These are phyloP conservation scores for Chlamydomonas incerta DNA, from an alignment of 139 green algal genomes.

Conservation along the genomic window DNA sequence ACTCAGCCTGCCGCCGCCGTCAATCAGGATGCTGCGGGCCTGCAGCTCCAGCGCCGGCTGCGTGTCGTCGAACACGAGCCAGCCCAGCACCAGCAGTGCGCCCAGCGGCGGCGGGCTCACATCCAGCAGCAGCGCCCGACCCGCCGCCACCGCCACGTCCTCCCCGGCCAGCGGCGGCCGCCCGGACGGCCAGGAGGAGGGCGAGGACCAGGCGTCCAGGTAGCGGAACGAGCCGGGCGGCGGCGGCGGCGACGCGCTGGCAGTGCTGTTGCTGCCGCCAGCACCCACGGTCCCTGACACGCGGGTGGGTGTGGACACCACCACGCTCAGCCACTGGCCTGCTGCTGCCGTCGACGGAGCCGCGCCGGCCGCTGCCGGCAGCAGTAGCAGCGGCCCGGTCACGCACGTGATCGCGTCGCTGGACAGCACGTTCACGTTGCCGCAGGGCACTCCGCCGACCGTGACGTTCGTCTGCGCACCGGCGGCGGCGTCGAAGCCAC, in stretches of 20 bases:
- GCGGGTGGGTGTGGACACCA: no score
- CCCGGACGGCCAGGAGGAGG: slow-evolving; percentile 52
- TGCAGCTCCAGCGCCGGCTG: background rate
- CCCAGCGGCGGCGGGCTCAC: slow-evolving; percentile 43
- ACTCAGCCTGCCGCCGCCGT: slow-evolving; percentile 22
- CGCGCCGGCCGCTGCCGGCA: no score
- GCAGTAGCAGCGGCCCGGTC: background rate
- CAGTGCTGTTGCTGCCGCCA: background rate
- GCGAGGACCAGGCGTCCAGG: slow-evolving; percentile 36
- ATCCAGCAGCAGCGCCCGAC: slow-evolving; percentile 56
- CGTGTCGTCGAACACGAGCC: slow-evolving; percentile 7
- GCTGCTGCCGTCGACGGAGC: background rate
- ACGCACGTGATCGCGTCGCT: background rate
- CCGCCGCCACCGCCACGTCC: background rate
- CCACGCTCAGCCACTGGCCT: background rate
- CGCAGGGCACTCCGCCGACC: background rate
- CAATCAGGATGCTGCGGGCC: background rate
- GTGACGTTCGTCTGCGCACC: background rate
- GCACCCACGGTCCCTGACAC: no score
- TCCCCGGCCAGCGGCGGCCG: slow-evolving; percentile 37
- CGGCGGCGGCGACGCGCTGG: background rate
- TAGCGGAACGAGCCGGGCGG: background rate
- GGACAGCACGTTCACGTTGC: background rate
- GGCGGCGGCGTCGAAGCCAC: background rate
- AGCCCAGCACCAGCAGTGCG: background rate